phyloP scores from a whole-genome alignment of 2,329 filamentous ascomycete genomes.

The Fusarium poae region DNA sequence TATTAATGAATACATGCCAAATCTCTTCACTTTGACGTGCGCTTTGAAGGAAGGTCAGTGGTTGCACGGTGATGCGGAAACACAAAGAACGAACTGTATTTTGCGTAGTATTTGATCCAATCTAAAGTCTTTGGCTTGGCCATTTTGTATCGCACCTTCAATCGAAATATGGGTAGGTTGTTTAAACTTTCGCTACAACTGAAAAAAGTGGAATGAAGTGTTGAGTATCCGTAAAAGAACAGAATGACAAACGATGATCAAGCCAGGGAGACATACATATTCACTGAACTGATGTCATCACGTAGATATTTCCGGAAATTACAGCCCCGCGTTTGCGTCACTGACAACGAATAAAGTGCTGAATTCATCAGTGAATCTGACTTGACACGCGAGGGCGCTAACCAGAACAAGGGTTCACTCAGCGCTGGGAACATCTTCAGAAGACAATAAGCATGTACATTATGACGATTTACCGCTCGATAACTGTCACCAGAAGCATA shows the following conservation, averaged over 20 bases:
- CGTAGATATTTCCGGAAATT: too few relatives aligned
- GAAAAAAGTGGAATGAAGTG: neutral
- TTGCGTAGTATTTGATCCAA: neutral
- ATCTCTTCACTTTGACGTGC: neutral
- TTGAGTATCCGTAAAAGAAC: neutral
- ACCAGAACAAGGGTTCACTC: too few relatives aligned
- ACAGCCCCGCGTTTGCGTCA: too few relatives aligned
- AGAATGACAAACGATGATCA: neutral
- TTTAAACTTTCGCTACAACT: accelerated
- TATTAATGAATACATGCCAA: accelerated
- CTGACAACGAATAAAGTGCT: too few relatives aligned
- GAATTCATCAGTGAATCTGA: too few relatives aligned
- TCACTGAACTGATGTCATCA: neutral
- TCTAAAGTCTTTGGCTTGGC: neutral
- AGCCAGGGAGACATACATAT: too few relatives aligned
- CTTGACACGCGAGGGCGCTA: too few relatives aligned
- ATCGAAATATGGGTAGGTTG: accelerated
- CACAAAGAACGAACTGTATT: neutral
- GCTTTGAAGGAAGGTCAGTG: neutral
- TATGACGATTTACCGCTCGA: too few relatives aligned
- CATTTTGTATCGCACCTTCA: neutral
- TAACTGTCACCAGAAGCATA: too few relatives aligned
- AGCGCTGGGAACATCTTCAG: too few relatives aligned
- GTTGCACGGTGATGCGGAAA: neutral
- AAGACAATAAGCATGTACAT: too few relatives aligned